These are phyloP conservation scores for Multifurca ochricompacta DNA, from an alignment of 768 basidiomycete species.

Conservation along the genomic window DNA sequence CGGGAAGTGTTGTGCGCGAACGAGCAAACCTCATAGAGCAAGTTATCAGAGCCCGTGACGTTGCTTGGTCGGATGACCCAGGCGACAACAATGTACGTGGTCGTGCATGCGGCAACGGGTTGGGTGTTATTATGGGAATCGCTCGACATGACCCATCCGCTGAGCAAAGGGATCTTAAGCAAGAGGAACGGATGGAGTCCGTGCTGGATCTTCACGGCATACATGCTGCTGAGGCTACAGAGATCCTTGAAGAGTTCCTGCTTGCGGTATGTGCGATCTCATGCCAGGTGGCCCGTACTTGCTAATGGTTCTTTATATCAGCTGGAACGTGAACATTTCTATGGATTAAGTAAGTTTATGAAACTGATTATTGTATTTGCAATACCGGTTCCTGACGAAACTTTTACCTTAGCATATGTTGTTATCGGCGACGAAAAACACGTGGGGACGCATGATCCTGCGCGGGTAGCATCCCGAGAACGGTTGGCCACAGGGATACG, in stretches of 20 bases:
- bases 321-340: conserved; percentile 84
- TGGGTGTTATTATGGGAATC: conserved; percentile 86
- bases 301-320: conserved; percentile 25
- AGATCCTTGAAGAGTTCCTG: conserved; percentile 84
- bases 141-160: conserved; percentile 46
- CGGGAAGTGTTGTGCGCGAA: conserved; percentile 77
- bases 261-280: conserved; percentile 55
- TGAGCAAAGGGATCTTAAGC: conserved; percentile 48
- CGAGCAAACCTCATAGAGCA: conserved; percentile 68
- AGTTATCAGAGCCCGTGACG: conserved; percentile 63
- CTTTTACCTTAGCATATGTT: conserved; percentile 53
- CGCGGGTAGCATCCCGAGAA: conserved; percentile 72
- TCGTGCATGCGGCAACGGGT: conserved; percentile 64
- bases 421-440: conserved; percentile 97
- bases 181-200: conserved; percentile 87
- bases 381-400: neutral
- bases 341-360: conserved; percentile 66
- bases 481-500: conserved; percentile 82
- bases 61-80: conserved; percentile 76
- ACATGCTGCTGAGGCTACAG: conserved; percentile 88
- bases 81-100: conserved; percentile 72
- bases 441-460: conserved; percentile 81
- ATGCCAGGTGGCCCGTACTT: neutral
- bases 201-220: conserved; percentile 89
- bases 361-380: neutral